Evolutionary conservation across 2,329 filamentous ascomycete genomes (phyloP).

Genomic region (Colletotrichum simmondsii): DNA sequence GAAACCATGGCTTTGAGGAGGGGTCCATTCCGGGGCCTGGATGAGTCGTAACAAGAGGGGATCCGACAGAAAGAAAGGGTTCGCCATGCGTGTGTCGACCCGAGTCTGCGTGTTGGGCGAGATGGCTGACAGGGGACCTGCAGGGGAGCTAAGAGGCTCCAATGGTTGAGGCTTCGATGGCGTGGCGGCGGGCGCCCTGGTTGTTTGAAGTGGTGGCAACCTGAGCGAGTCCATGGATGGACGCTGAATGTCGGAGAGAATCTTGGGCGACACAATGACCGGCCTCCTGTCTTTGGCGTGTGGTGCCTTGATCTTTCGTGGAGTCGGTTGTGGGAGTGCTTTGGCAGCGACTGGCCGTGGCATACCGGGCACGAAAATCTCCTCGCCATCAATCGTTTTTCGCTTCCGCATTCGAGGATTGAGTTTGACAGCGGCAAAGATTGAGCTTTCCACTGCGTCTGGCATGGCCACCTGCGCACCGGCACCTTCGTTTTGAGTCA

Average conservation of each 20-base stretch:
- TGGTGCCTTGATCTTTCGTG: not conserved
- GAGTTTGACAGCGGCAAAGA: conserved; percentile 62
- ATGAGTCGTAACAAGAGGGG: not conserved
- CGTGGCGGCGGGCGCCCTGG: not conserved
- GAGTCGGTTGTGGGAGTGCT: conserved; percentile 38
- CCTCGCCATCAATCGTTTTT: conserved; percentile 55
- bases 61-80: conserved; percentile 9
- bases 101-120: conserved; percentile 13
- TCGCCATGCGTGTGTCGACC: not conserved
- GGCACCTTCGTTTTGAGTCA: not conserved
- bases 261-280: conserved; percentile 7
- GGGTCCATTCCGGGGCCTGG: conserved; percentile 3
- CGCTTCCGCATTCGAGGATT: conserved; percentile 59
- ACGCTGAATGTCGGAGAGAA: conserved; percentile 19
- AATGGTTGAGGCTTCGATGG: conserved; percentile 9
- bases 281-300: conserved; percentile 15
- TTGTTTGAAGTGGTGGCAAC: conserved; percentile 9
- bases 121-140: conserved; percentile 18
- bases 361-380: conserved; percentile 29
- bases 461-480: not conserved
- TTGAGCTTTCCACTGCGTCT: conserved; percentile 48
- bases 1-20: not conserved
- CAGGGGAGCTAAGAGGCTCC: conserved; percentile 12
- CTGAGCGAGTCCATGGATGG: conserved; percentile 15
- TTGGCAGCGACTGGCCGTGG: conserved; percentile 23